Base-by-base conservation (phyloP, 78 protist species). In the Chrysochromulina tobinii region DNA sequence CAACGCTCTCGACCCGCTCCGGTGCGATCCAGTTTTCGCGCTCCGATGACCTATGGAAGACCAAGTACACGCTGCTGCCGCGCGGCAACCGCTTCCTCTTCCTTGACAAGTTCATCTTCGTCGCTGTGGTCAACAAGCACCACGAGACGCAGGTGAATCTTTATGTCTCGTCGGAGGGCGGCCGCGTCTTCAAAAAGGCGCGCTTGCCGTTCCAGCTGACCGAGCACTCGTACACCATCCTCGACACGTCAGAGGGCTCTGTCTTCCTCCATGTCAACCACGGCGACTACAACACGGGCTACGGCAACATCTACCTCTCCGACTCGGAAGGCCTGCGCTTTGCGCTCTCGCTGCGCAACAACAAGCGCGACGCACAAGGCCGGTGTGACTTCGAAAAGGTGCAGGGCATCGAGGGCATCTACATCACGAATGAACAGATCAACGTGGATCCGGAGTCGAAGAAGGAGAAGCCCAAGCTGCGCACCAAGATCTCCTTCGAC, bases 321-420 rank as follows among this genome's bases (percentile, higher is more conserved):
- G 89, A 86, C 69, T 7, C 69, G 48, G 23, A n/a, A 11, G 89
- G 89, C 67, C 64, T 61, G 38, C 27, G 61, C 59, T 86, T 53
- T 57, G 51, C 89, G 38, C 89, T 86, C 27, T 86, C 89, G 55
- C 61, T 86, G 53, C 89, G 67, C 61, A 53, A 55, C 67, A 86
- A 86, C 89, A 69, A 86, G 67, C 64, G 69, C n/a, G 69, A 86
- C 89, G 27, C 38, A 67, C 67, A 61, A 21, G 89, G 89, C 25
- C 23, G 21, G 69, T 86, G 89, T 18, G 89, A 86, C 69, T 86
- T 86, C 69, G 89, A 86, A 8, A 50, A 57, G 27, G 69, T 86
- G 89, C 67, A 50, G 51, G 89, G 89, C 27, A n/a, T 86, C 48
- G 89, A 86, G 89, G 89, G 89, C 20, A 86, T 86, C 12, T 86